A percentile compares a stretch with the other conserved stretches of the same genome.
Conservation (phyloP, 177 flowering plant genomes). For the Vitis hybrid region DNA sequence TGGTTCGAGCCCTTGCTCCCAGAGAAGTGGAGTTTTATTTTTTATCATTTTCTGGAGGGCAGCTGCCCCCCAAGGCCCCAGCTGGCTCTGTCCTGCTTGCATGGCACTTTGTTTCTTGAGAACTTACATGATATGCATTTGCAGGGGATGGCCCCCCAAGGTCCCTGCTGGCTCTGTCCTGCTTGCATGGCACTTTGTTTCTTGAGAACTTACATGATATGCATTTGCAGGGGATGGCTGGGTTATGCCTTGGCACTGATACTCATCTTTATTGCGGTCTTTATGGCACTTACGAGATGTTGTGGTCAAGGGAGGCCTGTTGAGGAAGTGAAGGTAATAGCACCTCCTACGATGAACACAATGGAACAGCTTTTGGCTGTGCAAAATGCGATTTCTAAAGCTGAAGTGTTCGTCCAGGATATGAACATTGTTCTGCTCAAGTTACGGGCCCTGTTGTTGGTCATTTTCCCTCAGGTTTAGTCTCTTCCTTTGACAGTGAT, state of each 20-base stretch:
- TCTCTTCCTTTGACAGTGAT: not conserved
- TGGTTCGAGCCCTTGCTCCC: no score
- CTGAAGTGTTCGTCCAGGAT: slow-evolving; percentile 78
- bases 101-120: not conserved
- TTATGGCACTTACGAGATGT: slow-evolving; percentile 61
- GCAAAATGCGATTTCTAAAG: slow-evolving; percentile 75
- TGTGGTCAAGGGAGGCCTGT: slow-evolving; percentile 52
- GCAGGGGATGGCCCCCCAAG: slow-evolving; percentile 33
- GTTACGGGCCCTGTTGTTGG: slow-evolving; percentile 65
- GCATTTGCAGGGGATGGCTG: slow-evolving; percentile 73
- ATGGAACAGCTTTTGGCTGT: slow-evolving; percentile 96
- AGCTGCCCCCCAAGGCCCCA: no score
- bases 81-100: no score
- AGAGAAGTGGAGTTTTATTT: no score
- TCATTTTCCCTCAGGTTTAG: slow-evolving; percentile 82
- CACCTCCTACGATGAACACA: slow-evolving; percentile 79
- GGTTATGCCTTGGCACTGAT: slow-evolving; percentile 46
- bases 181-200: no score
- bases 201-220: not conserved
- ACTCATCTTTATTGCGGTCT: slow-evolving; percentile 51
- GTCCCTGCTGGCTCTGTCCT: no score
- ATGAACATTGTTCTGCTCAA: slow-evolving; percentile 83
- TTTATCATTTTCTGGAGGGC: no score
- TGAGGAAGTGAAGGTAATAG: slow-evolving; percentile 64
- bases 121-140: slow-evolving; percentile 6